These are phyloP conservation scores for Venturia nashicola DNA, from an alignment of 2,329 filamentous ascomycete genomes.

Conservation along the genomic window DNA sequence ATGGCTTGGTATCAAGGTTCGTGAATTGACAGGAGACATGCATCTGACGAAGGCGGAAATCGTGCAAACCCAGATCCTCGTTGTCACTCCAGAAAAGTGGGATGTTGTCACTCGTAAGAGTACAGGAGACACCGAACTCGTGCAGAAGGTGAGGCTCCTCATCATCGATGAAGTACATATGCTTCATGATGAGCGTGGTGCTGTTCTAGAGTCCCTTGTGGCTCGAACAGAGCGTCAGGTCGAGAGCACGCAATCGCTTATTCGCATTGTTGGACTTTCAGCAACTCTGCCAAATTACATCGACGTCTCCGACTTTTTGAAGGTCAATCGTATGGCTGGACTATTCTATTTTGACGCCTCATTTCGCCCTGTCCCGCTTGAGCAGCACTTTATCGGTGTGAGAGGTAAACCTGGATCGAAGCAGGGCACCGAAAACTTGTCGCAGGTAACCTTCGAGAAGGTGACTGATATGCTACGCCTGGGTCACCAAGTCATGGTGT, in stretches of 20 bases:
- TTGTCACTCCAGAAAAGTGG: conserved; percentile 98
- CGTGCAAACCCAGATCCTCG: conserved; percentile 90
- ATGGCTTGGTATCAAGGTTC: conserved; percentile 85
- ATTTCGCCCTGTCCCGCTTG: conserved; percentile 87
- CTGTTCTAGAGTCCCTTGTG: conserved; percentile 90
- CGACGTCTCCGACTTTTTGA: conserved; percentile 93
- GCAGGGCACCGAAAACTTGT: conserved; percentile 77
- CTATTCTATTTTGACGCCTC: conserved; percentile 96
- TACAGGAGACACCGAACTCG: conserved; percentile 91
- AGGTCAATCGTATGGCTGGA: conserved; percentile 84
- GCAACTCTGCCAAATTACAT: conserved; percentile 94
- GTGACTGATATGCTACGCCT: conserved; percentile 81
- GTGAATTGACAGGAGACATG: conserved; percentile 97
- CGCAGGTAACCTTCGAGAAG: conserved; percentile 82
- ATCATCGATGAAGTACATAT: conserved; percentile 99
- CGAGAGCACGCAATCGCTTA: conserved; percentile 93
- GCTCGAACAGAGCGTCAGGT: conserved; percentile 92
- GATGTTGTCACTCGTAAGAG: conserved; percentile 96
- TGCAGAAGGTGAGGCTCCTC: conserved; percentile 88
- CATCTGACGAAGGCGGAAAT: conserved; percentile 96
- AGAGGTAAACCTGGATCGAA: conserved; percentile 79
- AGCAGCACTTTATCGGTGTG: conserved; percentile 95
- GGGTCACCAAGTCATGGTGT: conserved; percentile 98
- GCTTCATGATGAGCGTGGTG: conserved; percentile 94
- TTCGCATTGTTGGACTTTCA: conserved; percentile 89